These are phyloP conservation scores for Beauveria scarabaeidicola DNA, from an alignment of 2,329 filamentous ascomycete genomes.

Conservation along the genomic window DNA sequence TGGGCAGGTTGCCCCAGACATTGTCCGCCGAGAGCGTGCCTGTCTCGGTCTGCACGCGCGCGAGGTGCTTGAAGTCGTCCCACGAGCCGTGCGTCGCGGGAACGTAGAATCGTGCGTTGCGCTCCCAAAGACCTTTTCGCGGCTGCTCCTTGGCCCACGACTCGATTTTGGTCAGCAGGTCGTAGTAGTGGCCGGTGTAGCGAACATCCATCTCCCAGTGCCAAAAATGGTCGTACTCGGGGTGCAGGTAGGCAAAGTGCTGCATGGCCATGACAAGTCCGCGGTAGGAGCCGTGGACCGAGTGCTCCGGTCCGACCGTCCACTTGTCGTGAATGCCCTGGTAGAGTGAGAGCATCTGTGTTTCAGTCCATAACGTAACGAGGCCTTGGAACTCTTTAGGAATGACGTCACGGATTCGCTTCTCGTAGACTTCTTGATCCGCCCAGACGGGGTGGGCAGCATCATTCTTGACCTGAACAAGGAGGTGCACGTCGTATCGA, in stretches of 20 bases:
- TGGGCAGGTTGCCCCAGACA: constrained; percentile 50
- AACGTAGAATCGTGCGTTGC: constrained; percentile 69
- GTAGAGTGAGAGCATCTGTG: constrained; percentile 86
- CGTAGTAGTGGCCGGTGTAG: constrained; percentile 81
- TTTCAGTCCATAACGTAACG: constrained; percentile 86
- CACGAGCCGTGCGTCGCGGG: constrained; percentile 68
- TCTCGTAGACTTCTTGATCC: constrained; percentile 58
- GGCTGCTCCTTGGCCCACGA: constrained; percentile 65
- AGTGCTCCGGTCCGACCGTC: constrained; percentile 54
- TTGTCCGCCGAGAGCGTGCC: constrained; percentile 58
- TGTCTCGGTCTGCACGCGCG: constrained; percentile 65
- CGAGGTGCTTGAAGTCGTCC: constrained; percentile 69
- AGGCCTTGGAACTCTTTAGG: constrained; percentile 83
- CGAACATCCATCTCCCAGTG: constrained; percentile 93
- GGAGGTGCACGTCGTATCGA: constrained; percentile 77
- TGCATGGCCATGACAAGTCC: constrained; percentile 92
- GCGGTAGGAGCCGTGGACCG: constrained; percentile 86
- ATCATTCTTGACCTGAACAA: constrained; percentile 77
- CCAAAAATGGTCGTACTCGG: constrained; percentile 88
- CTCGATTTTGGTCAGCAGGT: constrained; percentile 60
- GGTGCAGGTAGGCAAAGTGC: constrained; percentile 80
- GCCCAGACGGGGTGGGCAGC: constrained; percentile 69
- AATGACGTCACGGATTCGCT: constrained; percentile 58
- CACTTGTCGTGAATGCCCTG: constrained; percentile 77
- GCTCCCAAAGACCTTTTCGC: constrained; percentile 73